Conservation (phyloP, 1,284 basidiomycete genomes). For the Sporisorium graminicola region DNA sequence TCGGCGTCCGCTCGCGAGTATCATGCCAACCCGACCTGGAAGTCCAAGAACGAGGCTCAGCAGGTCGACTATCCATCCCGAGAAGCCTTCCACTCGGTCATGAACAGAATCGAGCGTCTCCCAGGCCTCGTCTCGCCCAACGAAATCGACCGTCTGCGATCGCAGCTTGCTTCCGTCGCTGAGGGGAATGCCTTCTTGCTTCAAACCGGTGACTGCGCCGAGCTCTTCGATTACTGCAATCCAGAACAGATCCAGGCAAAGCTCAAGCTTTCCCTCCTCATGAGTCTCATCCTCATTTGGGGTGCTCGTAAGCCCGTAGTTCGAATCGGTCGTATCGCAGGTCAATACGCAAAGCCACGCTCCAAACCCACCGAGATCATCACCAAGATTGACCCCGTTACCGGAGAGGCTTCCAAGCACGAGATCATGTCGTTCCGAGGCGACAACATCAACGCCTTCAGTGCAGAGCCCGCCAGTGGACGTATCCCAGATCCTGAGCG, state of each 20-base stretch:
- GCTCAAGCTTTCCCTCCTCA: constrained; percentile 91
- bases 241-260: constrained; percentile 93
- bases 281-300: constrained; percentile 94
- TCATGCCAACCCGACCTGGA: constrained; percentile 60
- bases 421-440: constrained; percentile 83
- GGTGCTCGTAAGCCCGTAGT: constrained; percentile 76
- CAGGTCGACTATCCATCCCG: constrained; percentile 61
- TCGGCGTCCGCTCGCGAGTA: constrained; percentile 33
- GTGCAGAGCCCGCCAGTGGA: constrained; percentile 73
- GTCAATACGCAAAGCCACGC: constrained; percentile 94
- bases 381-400: constrained; percentile 37
- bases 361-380: constrained; percentile 84
- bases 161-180: constrained; percentile 61
- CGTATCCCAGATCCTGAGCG: constrained; percentile 89
- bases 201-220: constrained; percentile 97
- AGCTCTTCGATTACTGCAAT: constrained; percentile 73
- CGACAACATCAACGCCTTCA: constrained; percentile 92
- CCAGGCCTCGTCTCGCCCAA: constrained; percentile 66
- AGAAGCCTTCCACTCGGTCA: constrained; percentile 50
- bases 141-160: constrained; percentile 64
- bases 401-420: constrained; percentile 58
- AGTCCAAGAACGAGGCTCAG: constrained; percentile 61
- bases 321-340: constrained; percentile 64
- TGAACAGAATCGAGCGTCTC: constrained; percentile 53
- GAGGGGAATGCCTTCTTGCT: constrained; percentile 81